Base-by-base conservation (phyloP, 768 basidiomycete genomes). In the Lactarius evosmus region DNA sequence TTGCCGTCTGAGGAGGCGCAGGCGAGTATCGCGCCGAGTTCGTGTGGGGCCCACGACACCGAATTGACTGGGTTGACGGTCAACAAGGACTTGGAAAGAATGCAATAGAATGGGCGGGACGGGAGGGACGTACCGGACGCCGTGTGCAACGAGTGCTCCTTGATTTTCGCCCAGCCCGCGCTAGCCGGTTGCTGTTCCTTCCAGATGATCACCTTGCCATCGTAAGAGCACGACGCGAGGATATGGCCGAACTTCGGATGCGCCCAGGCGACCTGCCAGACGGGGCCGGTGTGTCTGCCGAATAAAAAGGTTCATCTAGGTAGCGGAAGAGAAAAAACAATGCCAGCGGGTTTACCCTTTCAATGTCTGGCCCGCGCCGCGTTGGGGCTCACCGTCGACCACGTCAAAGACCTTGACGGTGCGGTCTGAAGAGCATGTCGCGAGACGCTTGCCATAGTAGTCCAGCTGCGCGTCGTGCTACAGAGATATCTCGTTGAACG, bases 211-310 rank as follows among this genome's bases (percentile, higher is more conserved):
- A 97, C 97, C 71, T 96, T 93, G 52, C 97, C 95, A 70, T 99
- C 97, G 74, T 98, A 98, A 5, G 95, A 97, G 72, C 94, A 96
- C n/a, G 93, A 95, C 32, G 96, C 96, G 58, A 99, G 85, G 71
- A 99, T 96, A 66, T 90, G 87, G 2, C 97, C 97, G 71, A 91
- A 99, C 74, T 94, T 97, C 29, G 97, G 97, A 70, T 99, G 96
- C 3, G 92, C 96, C 97, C 97, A 99, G 27, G 95, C 85, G 56
- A 99, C 88, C 71, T 96, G 94, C 95, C 96, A 98, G 40, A 99
- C 95, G 7, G 97, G 96, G 11, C 96, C 95, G 4, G 91, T 92
- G 76, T 98, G 97, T 44, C 95, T 97, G 67, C 7, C 55, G 50
- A 30, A 38, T 29, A 19, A n/a, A 59, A 33, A 32, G 3, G 33